Base-by-base conservation (phyloP, 2,329 filamentous ascomycete species). In the Biscogniauxia marginata region DNA sequence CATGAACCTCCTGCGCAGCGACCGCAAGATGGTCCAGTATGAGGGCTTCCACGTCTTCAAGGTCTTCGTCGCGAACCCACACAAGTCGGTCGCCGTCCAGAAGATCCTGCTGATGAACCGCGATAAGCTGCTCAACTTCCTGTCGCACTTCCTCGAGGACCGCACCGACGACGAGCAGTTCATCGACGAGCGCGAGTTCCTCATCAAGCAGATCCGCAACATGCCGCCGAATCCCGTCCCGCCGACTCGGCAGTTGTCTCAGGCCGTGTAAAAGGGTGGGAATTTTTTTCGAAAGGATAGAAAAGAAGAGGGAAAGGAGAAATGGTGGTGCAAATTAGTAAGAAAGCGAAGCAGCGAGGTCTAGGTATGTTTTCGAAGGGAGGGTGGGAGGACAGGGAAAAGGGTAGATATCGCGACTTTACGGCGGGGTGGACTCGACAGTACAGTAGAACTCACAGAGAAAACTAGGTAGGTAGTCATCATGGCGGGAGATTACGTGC, bases 21-120 rank as follows among this genome's bases (percentile, higher is more conserved):
- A 98, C 73, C 86, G 93, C 65, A 95, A 96, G 74, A 99, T 99
- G 93, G 95, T 99, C 60, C 95, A 98, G 75, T 99, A 99, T 72
- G 95, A 99, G 73, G 95, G 93, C 7, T 99, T 99, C 73, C 95
- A 99, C 72, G 93, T 99, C 45, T 99, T 99, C 83, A 99, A 99
- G 80, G 93, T 99, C 60, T 99, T 99, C 74, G 95, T 98, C 53
- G 95, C 95, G 58, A 99, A 99, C 72, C 95, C 95, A 7, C 93
- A 98, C 79, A 99, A 99, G 77, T 96, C 91, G n/a, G 81, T 93
- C 58, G 91, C 93, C 30, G 95, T 99, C 49, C 92, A 96, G 72
- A 91, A 93, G 71, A 96, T 99, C 68, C 78, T 99, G 62, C 87
- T 98, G 65, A 97, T 96, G 84, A 99, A 99, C 72, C 86, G 93